Base-by-base conservation (phyloP, 805 yeast species). In the Saccharomyces kudriavzevii region DNA sequence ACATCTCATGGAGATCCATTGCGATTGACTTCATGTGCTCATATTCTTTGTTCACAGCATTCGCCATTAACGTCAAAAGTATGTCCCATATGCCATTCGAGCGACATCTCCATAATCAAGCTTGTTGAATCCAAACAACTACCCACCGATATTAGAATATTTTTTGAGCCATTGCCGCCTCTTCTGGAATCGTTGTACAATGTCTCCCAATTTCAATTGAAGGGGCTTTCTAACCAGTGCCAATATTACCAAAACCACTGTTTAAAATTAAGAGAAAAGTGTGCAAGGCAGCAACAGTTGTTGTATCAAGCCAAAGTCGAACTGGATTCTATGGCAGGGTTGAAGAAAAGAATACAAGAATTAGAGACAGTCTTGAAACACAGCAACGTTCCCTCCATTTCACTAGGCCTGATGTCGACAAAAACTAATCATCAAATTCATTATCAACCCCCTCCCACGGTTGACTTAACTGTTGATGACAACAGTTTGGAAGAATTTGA, bases 1-100 rank as follows among this genome's bases (percentile, higher is more conserved):
- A 51, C 61, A 40, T 45, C 60, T 10, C 30, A 47, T 20, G 62
- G 54, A 2, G 61, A 58, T n/a, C 63, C 63, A 0, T 60, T 72
- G 24, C 59, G 58, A 45, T 52, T 73, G 48, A 71, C 74, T 0
- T 70, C 75, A 2, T 73, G 76, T 60, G 75, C 75, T 3, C 75
- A 72, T 56, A 61, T 68, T 1, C 55, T 73, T 22, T 73, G 76
- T 48, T 58, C 62, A 2, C 62, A 63, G 13, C 75, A 73, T 56
- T 48, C 60, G 43, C 46, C 47, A 27, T 13, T 46, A 1, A 35
- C 43, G 2, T 43, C 35, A 5, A 54, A 50, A n/a, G 25, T 40
- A 1, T 63, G 69, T 40, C 56, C 65, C 4, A 45, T 60, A 26
- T 65, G 69, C 45, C 40, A 55, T 13, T 58, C 60, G 2, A 43